Percentiles rank a stretch among this genome's conserved stretches.
Conservation (phyloP, 495 filamentous ascomycete species). For the Massariosphaeria phaeospora region DNA sequence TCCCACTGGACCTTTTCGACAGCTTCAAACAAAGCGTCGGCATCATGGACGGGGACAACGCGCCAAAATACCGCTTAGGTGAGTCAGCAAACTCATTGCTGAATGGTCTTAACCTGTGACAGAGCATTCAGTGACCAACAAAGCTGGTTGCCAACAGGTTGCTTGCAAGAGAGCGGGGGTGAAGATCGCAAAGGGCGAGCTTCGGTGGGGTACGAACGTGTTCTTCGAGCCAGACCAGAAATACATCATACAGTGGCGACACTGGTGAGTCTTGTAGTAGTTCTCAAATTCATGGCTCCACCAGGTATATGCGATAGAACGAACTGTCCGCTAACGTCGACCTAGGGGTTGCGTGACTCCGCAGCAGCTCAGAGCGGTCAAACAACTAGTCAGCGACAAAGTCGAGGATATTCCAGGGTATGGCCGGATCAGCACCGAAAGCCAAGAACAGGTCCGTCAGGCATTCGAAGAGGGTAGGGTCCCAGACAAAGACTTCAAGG, state of each 20-base stretch:
- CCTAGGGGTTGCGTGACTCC: constrained; percentile 7
- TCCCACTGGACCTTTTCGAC: too few relatives aligned
- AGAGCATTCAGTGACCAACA: constrained; percentile 13
- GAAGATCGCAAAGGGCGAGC: constrained; percentile 21
- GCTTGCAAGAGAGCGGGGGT: constrained; percentile 3
- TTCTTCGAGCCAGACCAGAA: background rate
- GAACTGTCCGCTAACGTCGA: background rate
- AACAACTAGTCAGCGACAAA: background rate
- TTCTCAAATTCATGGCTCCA: too few relatives aligned
- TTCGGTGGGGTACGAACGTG: constrained; percentile 2
- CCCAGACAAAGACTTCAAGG: constrained; percentile 5
- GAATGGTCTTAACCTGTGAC: background rate
- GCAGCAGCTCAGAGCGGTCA: constrained; percentile 4
- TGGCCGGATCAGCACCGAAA: background rate
- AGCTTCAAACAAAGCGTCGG: too few relatives aligned
- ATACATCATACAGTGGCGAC: constrained; percentile 4
- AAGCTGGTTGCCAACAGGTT: constrained; percentile 10
- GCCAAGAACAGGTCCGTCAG: constrained; percentile 12
- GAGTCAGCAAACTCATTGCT: background rate
- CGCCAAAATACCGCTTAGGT: background rate
- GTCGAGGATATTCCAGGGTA: constrained; percentile 3
- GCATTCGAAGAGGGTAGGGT: constrained; percentile 10
- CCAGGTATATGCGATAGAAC: background rate
- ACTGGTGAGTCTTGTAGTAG: constrained; percentile 26
- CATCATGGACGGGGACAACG: background rate